Percentiles rank a stretch among this genome's conserved stretches.
phyloP scores from a whole-genome alignment of 805 yeast species.

The Clavispora asparagi region DNA sequence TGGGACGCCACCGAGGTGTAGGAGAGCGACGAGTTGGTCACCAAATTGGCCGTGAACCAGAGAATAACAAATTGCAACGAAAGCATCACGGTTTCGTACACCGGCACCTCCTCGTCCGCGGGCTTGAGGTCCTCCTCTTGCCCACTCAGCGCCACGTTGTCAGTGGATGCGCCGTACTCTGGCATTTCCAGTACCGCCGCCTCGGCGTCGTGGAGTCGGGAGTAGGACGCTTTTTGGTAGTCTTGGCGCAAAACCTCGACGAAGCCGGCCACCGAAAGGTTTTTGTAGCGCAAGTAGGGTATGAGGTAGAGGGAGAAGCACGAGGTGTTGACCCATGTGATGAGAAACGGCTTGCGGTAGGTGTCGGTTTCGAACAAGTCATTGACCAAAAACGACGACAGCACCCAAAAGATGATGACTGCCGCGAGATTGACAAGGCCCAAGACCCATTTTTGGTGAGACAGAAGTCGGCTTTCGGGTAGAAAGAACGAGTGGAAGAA shows the following conservation, averaged over 20 bases:
- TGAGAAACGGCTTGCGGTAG: constrained; percentile 85
- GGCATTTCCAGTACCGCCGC: constrained; percentile 1
- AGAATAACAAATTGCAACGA: constrained; percentile 78
- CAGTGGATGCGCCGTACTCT: constrained; percentile 8
- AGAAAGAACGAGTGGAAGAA: constrained; percentile 11
- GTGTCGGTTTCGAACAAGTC: constrained; percentile 61
- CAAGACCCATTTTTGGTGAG: constrained; percentile 57
- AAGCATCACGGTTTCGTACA: constrained; percentile 63
- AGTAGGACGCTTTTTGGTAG: constrained; percentile 9
- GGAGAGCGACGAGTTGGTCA: constrained; percentile 76
- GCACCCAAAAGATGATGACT: constrained; percentile 87
- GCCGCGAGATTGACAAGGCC: constrained; percentile 70
- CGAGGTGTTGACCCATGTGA: constrained; percentile 88
- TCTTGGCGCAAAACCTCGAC: constrained; percentile 18
- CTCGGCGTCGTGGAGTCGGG: background rate
- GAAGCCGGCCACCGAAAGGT: constrained; percentile 19
- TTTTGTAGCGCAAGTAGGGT: constrained; percentile 44
- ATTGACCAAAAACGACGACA: constrained; percentile 81
- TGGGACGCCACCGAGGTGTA: constrained; percentile 94
- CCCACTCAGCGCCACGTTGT: background rate
- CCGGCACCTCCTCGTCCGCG: constrained; percentile 22
- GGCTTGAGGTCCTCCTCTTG: constrained; percentile 7
- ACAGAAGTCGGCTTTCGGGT: constrained; percentile 18
- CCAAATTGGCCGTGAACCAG: constrained; percentile 88
- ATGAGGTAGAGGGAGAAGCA: constrained; percentile 74